Base-by-base conservation (phyloP, 106 monocot genomes). In the Apostasia ramifera region DNA sequence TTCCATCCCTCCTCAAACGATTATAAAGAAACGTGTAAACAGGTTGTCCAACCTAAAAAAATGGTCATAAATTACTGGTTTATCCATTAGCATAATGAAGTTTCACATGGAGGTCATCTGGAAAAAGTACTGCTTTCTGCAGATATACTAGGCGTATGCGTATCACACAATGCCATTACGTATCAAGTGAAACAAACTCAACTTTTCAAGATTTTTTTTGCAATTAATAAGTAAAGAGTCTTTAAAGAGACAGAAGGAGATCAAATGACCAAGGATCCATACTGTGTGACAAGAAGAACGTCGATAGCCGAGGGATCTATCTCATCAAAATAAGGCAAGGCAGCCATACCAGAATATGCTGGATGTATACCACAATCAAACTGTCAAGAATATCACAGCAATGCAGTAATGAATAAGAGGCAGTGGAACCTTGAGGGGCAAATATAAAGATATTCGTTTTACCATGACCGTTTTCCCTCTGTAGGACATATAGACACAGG, bases 341-440 rank as follows among this genome's bases (percentile, higher is more conserved):
- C 97, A 4, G 92, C 80, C 92, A 97, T 89, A 9, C 92, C 92
- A 11, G 89, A 92, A 73, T 84, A 92, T 1, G 84, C 97, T 49
- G 92, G 97, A 66, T 97, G 97, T 55, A 97, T 97, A 13, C 97
- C 97, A 59, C 97, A 97, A 67, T 97, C 97, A 71, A 91, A 92
- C 92, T 95, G 73, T 13, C 46, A 66, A 39, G n/a, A 59, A 67
- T 50, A 37, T 5, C 11, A 61, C 66, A 13, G 3, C 14, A 37
- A 45, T 14, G 46, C 8, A n/a, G 62, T 62, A 42, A 62, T 62
- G 62, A 26, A 26, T 13, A 62, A 62, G 10, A 4, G 2, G 10
- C 9, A 68, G 61, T 8, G 45, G 56, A 14, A 68, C 43, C n/a
- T 37, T 54, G 43, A 47, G 2, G 56, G 40, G 43, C 39, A 26